phyloP scores from a whole-genome alignment of 306 rosid species.

The Malus domestica region ASM211411v1 NC_041799.1:14787501-14788000 shows the following conservation, averaged over 20 bases:
- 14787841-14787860: background rate
- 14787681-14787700: constrained; percentile 75
- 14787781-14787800: constrained; percentile 80
- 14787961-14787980: too few relatives aligned
- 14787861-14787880: too few relatives aligned
- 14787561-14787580: constrained; percentile 54
- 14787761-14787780: constrained; percentile 83
- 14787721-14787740: constrained; percentile 67
- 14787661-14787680: constrained; percentile 55
- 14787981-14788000: too few relatives aligned
- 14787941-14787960: too few relatives aligned
- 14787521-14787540: constrained; percentile 79
- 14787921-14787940: too few relatives aligned
- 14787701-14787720: constrained; percentile 87
- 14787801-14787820: constrained; percentile 17
- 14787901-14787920: too few relatives aligned
- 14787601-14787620: constrained; percentile 88
- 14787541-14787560: constrained; percentile 70
- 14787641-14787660: constrained; percentile 56
- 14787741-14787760: constrained; percentile 94
- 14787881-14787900: too few relatives aligned
- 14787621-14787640: constrained; percentile 79
- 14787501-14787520: constrained; percentile 80
- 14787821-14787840: constrained; percentile 14
- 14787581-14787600: constrained; percentile 71